Percentiles rank a stretch among this genome's conserved stretches.
Conservation (phyloP, 75 land plant genomes). For the Pinus tabuliformis region DNA sequence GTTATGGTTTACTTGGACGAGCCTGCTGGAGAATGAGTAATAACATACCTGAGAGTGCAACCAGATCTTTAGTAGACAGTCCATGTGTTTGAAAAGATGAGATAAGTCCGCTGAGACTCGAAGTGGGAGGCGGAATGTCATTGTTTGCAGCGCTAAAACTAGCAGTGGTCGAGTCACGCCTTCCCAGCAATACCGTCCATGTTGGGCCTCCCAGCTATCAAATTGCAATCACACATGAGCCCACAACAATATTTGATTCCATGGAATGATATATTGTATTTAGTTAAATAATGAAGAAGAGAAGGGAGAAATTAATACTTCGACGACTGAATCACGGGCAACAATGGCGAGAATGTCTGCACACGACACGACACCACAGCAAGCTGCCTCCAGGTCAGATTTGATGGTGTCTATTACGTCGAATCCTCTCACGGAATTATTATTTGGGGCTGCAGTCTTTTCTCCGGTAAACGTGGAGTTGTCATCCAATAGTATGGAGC, state of each 20-base stretch:
- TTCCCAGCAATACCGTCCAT: not conserved
- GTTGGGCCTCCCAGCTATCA: not conserved
- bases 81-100: slow-evolving; percentile 16
- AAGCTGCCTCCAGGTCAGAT: not conserved
- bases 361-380: slow-evolving; percentile 3
- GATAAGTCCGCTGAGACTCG: not conserved
- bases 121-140: not conserved
- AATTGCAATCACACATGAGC: not conserved
- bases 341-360: not conserved
- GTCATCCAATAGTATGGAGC: slow-evolving; percentile 6
- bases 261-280: too few species aligned
- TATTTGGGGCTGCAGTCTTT: slow-evolving; percentile 8
- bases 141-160: not conserved
- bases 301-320: too few species aligned
- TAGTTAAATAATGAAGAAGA: too few species aligned
- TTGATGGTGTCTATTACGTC: slow-evolving; percentile 12
- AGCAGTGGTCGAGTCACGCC: not conserved
- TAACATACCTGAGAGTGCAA: slow-evolving; percentile 24
- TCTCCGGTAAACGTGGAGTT: slow-evolving; percentile 8
- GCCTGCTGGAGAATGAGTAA: too few species aligned
- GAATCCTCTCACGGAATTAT: slow-evolving; percentile 7
- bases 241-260: too few species aligned
- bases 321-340: too few species aligned
- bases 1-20: not conserved
- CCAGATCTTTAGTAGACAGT: slow-evolving; percentile 18